These are phyloP conservation scores for Elongisporangium anandrum DNA, from an alignment of 352 stramenopile genomes.

Conservation along the genomic window DNA sequence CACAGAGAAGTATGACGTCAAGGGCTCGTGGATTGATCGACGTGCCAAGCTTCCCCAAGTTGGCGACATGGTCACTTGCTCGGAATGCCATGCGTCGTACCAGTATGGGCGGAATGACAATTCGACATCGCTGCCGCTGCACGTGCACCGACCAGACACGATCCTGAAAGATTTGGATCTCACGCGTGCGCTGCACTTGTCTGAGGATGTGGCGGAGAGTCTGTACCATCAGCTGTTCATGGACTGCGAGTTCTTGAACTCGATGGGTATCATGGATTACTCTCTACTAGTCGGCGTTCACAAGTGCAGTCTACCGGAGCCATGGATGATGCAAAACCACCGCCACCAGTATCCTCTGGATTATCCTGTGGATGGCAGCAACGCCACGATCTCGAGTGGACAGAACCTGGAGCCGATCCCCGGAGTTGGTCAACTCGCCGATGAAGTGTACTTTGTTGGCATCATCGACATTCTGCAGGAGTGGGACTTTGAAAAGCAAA, in stretches of 20 bases:
- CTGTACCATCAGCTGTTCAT: conserved; percentile 45
- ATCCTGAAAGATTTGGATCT: conserved; percentile 75
- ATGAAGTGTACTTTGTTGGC: conserved; percentile 76
- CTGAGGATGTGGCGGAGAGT: conserved; percentile 18
- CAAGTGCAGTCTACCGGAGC: conserved; percentile 39
- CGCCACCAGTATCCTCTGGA: conserved; percentile 2
- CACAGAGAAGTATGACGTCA: conserved; percentile 72
- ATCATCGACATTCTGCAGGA: conserved; percentile 86
- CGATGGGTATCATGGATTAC: conserved; percentile 80
- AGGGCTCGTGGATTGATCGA: conserved; percentile 71
- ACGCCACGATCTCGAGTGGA: conserved; percentile 2
- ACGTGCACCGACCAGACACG: conserved; percentile 60
- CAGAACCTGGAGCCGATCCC: conserved; percentile 21
- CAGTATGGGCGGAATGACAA: conserved; percentile 28
- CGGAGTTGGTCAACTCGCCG: conserved; percentile 16
- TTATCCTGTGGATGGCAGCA: neutral
- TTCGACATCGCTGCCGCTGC: conserved; percentile 20
- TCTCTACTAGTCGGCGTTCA: conserved; percentile 68
- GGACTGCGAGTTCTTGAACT: conserved; percentile 63
- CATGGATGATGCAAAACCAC: conserved; percentile 10
- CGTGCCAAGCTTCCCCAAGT: conserved; percentile 37
- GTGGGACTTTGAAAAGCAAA: conserved; percentile 79
- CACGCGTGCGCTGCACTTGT: conserved; percentile 34
- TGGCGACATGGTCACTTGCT: conserved; percentile 58
- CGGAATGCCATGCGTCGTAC: conserved; percentile 59